Conservation (phyloP, 2,329 filamentous ascomycete species). For the Pleochaeta shiraiana region DNA sequence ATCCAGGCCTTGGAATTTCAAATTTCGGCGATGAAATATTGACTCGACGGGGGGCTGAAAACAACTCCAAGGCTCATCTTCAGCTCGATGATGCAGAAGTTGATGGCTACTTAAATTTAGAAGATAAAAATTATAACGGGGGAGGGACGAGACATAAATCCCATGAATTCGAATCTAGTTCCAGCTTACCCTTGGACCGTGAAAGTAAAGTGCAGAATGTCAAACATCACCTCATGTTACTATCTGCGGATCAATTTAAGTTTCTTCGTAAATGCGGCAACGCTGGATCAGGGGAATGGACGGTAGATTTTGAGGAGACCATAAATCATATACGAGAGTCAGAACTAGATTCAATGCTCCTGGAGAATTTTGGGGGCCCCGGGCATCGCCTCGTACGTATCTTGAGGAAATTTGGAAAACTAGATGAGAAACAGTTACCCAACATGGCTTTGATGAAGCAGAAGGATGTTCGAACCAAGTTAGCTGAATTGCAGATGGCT, state of each 20-base stretch:
- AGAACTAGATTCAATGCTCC: constrained; percentile 65
- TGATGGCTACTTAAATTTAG: constrained; percentile 11
- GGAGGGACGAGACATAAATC: no score
- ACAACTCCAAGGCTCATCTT: constrained; percentile 7
- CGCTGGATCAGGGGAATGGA: constrained; percentile 50
- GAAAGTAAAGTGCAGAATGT: constrained; percentile 33
- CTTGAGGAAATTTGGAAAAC: constrained; percentile 64
- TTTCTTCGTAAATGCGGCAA: constrained; percentile 48
- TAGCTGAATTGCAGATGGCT: constrained; percentile 66
- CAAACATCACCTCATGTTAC: constrained; percentile 49
- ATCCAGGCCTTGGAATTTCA: constrained; percentile 34
- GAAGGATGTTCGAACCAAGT: constrained; percentile 62
- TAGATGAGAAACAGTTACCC: constrained; percentile 83
- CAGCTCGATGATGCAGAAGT: background rate
- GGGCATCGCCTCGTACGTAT: constrained; percentile 73
- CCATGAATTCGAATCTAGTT: no score
- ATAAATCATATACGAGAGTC: constrained; percentile 47
- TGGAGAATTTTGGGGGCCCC: constrained; percentile 51
- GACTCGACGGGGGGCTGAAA: constrained; percentile 7
- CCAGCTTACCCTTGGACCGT: no score
- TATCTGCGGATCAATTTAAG: constrained; percentile 43
- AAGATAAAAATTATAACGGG: constrained; percentile 9
- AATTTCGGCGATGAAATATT: constrained; percentile 28
- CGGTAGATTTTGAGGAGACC: constrained; percentile 58
- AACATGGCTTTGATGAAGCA: constrained; percentile 66